phyloP scores from a whole-genome alignment of 148 eudicot species.

The Polygonum aviculare region DNA sequence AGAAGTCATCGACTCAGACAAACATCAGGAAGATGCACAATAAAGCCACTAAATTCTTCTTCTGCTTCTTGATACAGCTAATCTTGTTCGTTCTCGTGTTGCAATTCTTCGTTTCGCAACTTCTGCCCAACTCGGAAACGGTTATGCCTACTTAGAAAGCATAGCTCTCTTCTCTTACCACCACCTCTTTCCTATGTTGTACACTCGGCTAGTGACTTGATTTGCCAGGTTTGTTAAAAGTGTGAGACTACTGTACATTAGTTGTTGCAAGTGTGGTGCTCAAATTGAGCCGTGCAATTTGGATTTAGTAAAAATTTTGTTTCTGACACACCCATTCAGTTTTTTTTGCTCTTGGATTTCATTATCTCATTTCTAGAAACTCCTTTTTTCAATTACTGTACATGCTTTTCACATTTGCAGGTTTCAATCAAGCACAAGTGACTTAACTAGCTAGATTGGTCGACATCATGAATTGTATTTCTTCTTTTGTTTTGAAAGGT shows the following conservation, averaged over 20 bases:
- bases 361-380: no score
- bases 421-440: neutral
- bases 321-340: neutral
- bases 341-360: no score
- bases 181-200: neutral
- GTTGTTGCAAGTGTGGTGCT: neutral
- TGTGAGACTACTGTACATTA: neutral
- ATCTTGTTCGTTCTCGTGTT: constrained; percentile 36
- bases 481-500: neutral
- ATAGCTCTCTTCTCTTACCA: neutral
- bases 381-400: no score
- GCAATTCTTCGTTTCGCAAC: constrained; percentile 25
- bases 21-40: constrained; percentile 39
- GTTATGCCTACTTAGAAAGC: constrained; percentile 60
- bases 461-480: neutral
- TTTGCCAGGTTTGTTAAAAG: neutral
- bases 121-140: constrained; percentile 32
- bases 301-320: neutral
- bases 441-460: neutral
- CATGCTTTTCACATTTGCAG: no score
- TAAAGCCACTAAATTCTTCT: constrained; percentile 27
- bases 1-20: constrained; percentile 24
- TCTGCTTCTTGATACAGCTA: constrained; percentile 43
- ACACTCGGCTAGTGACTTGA: neutral
- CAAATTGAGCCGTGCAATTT: neutral